phyloP scores from a whole-genome alignment of 495 filamentous ascomycete species.

The Collariella sp. region DNA sequence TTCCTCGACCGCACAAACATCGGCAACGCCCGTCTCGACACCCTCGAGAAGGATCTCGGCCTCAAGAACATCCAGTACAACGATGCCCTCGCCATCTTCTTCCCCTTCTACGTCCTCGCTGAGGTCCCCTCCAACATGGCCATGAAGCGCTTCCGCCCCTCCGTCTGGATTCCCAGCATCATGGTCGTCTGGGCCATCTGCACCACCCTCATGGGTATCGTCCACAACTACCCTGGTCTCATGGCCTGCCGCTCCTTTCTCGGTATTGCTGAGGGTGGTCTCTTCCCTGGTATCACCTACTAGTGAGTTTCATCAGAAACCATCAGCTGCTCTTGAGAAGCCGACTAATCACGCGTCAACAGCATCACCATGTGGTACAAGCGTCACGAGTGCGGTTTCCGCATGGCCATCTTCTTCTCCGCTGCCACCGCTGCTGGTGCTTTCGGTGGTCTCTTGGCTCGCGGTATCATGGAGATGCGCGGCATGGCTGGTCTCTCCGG shows the following conservation, averaged over 20 bases:
- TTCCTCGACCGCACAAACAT: constrained; percentile 74
- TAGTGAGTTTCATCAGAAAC: constrained; percentile 19
- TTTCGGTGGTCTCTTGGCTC: constrained; percentile 68
- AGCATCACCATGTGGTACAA: constrained; percentile 66
- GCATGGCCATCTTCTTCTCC: constrained; percentile 77
- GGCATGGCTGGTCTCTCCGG: constrained; percentile 54
- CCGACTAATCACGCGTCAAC: background rate
- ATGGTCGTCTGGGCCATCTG: constrained; percentile 53
- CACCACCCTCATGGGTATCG: constrained; percentile 60
- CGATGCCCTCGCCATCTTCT: constrained; percentile 65
- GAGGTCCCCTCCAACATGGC: constrained; percentile 68
- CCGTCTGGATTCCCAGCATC: constrained; percentile 49
- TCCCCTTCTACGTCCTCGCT: constrained; percentile 70
- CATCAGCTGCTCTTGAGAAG: background rate
- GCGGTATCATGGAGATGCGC: constrained; percentile 58
- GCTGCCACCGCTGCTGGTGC: constrained; percentile 70
- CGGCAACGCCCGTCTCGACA: constrained; percentile 73
- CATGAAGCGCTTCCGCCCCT: constrained; percentile 57
- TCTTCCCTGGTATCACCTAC: constrained; percentile 74
- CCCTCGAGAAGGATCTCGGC: constrained; percentile 51
- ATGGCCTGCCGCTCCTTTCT: constrained; percentile 65
- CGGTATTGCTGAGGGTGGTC: constrained; percentile 68
- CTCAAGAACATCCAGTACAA: constrained; percentile 62
- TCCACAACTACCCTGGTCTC: constrained; percentile 61
- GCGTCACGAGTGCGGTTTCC: constrained; percentile 50